phyloP scores from a whole-genome alignment of 2,329 filamentous ascomycete genomes.

The Calycina herbarum region DNA sequence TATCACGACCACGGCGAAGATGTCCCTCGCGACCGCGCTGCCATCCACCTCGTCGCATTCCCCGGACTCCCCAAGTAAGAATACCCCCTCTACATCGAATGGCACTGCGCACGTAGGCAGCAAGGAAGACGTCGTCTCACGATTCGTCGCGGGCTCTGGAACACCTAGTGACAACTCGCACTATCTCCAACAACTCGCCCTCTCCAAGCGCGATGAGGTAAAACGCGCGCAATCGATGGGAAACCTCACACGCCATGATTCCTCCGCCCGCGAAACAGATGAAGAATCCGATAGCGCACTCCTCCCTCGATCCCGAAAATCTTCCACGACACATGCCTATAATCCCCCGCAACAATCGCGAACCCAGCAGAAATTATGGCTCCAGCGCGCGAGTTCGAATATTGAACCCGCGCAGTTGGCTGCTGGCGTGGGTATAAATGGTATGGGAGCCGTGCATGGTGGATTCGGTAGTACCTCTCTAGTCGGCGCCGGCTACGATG shows the following conservation, averaged over 20 bases:
- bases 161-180: constrained; percentile 50
- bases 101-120: constrained; percentile 27
- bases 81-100: constrained; percentile 22
- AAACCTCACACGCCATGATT: constrained; percentile 29
- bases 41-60: constrained; percentile 38
- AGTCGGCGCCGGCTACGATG: constrained; percentile 56
- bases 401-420: constrained; percentile 62
- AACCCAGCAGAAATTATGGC: constrained; percentile 73
- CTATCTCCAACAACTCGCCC: constrained; percentile 46
- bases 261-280: constrained; percentile 32
- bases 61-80: constrained; percentile 37
- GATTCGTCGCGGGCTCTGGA: constrained; percentile 57
- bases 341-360: constrained; percentile 53
- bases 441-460: constrained; percentile 28
- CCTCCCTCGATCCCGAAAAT: constrained; percentile 43
- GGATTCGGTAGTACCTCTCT: constrained; percentile 23
- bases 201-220: constrained; percentile 25
- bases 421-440: constrained; percentile 41
- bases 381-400: constrained; percentile 71
- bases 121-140: constrained; percentile 54
- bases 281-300: constrained; percentile 46
- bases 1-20: constrained; percentile 54
- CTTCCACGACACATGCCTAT: constrained; percentile 29
- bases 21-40: constrained; percentile 57
- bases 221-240: constrained; percentile 37